Evolutionary conservation across 352 stramenopile genomes (phyloP).

Genomic region (Globisporangium okanoganense): DNA sequence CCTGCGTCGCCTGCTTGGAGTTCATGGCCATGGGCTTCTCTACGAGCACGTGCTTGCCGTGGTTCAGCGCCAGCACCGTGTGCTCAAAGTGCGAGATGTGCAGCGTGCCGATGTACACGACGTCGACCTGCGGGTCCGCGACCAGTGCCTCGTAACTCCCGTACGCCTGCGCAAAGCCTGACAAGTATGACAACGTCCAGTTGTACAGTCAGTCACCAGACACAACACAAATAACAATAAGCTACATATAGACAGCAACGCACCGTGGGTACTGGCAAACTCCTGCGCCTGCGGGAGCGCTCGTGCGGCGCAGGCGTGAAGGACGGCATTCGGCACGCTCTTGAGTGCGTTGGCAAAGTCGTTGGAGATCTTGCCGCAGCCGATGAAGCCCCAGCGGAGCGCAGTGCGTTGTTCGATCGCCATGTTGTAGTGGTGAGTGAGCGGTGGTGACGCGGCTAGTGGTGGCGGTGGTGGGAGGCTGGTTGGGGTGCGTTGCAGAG

Average conservation of each 20-base stretch:
- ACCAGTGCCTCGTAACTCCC: conserved; percentile 81
- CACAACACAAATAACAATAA: background rate
- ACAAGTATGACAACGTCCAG: background rate
- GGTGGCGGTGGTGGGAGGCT: background rate
- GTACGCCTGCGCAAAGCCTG: conserved; percentile 53
- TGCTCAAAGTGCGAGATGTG: conserved; percentile 75
- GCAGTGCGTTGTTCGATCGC: background rate
- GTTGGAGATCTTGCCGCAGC: conserved; percentile 47
- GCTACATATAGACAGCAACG: background rate
- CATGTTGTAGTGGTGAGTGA: no score
- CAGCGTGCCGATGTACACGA: conserved; percentile 88
- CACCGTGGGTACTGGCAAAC: conserved; percentile 30
- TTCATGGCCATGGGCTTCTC: conserved; percentile 90
- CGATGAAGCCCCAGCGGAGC: conserved; percentile 44
- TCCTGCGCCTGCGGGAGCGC: conserved; percentile 33
- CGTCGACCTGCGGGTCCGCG: conserved; percentile 68
- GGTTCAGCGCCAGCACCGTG: conserved; percentile 55
- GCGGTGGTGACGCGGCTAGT: background rate
- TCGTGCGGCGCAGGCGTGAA: conserved; percentile 42
- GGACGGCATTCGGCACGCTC: conserved; percentile 17
- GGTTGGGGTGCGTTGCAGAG: background rate
- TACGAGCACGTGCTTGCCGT: conserved; percentile 85
- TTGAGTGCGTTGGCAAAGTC: conserved; percentile 48
- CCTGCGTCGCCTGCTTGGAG: conserved; percentile 52
- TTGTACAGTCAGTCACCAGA: background rate